phyloP scores from a whole-genome alignment of 2,329 filamentous ascomycete genomes.

The Paracorniculantispora psalliotae region DNA sequence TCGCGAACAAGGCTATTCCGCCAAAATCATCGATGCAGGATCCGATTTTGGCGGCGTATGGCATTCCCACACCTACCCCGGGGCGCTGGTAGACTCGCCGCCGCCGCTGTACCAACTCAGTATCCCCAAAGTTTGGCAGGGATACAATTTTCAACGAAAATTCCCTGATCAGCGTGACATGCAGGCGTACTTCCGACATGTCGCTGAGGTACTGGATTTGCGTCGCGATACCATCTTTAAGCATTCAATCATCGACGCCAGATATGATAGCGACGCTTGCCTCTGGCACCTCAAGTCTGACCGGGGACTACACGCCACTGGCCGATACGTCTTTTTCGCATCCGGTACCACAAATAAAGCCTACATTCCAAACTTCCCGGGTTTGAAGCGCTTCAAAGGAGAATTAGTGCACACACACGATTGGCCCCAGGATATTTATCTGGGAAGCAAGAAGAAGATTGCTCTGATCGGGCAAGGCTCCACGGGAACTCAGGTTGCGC shows the following conservation, averaged over 20 bases:
- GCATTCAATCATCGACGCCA: conserved; percentile 35
- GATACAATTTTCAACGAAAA: conserved; percentile 39
- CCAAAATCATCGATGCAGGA: conserved; percentile 34
- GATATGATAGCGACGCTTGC: conserved; percentile 30
- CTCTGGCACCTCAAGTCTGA: conserved; percentile 41
- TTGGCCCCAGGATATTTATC: conserved; percentile 22
- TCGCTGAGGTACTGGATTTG: conserved; percentile 38
- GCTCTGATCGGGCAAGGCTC: conserved; percentile 29
- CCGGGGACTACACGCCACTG: conserved; percentile 32
- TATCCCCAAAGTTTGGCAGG: conserved; percentile 34
- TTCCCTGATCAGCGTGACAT: conserved; percentile 38
- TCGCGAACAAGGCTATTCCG: conserved; percentile 29
- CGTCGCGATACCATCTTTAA: conserved; percentile 41
- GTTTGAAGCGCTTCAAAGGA: conserved; percentile 28
- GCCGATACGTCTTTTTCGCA: conserved; percentile 41
- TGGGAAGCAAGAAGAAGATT: conserved; percentile 24
- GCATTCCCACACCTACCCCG: conserved; percentile 41
- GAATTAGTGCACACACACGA: conserved; percentile 24
- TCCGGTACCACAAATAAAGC: conserved; percentile 42
- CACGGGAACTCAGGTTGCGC: conserved; percentile 26
- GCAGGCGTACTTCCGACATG: conserved; percentile 40
- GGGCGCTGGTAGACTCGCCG: conserved; percentile 36
- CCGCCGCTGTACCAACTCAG: conserved; percentile 32
- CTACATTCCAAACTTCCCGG: conserved; percentile 31
- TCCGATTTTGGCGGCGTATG: conserved; percentile 37